These are phyloP conservation scores for Poronia punctata DNA, from an alignment of 495 filamentous ascomycete genomes.

Conservation along the genomic window DNA sequence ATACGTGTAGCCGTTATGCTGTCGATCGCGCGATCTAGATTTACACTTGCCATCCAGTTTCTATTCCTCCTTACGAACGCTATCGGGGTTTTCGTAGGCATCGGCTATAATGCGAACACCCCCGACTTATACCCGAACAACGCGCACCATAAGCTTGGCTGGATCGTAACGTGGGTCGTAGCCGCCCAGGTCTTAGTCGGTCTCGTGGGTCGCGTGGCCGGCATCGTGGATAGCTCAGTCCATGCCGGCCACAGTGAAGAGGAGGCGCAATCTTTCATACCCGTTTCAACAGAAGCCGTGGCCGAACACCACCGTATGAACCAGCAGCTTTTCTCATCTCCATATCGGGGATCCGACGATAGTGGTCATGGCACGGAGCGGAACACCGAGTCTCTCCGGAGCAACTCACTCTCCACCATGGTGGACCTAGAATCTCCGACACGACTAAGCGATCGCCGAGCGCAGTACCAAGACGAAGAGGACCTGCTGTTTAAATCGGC, in stretches of 20 bases:
- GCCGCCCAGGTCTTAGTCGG: conserved; percentile 61
- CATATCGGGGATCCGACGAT: conserved; percentile 69
- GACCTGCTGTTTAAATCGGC: conserved; percentile 29
- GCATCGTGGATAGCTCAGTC: conserved; percentile 20
- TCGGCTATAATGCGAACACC: conserved; percentile 74
- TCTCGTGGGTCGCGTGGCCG: conserved; percentile 49
- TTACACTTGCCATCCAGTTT: conserved; percentile 66
- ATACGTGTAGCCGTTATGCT: conserved; percentile 68
- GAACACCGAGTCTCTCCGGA: conserved; percentile 56
- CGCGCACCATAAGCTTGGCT: conserved; percentile 82
- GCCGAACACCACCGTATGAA: conserved; percentile 48
- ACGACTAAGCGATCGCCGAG: conserved; percentile 42
- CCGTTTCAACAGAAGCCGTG: conserved; percentile 61
- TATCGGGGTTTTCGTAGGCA: conserved; percentile 61
- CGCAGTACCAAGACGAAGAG: conserved; percentile 43
- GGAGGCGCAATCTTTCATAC: conserved; percentile 52
- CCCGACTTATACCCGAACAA: conserved; percentile 88
- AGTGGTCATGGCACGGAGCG: conserved; percentile 85
- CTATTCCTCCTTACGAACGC: conserved; percentile 67
- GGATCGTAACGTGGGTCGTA: conserved; percentile 70
- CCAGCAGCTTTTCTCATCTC: conserved; percentile 30
- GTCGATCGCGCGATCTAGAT: conserved; percentile 71
- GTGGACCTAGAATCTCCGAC: conserved; percentile 47
- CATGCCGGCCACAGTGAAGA: conserved; percentile 19
- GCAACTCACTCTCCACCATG: conserved; percentile 54